Conservation (phyloP, 805 yeast genomes). For the Debaryomyces castellii region DNA sequence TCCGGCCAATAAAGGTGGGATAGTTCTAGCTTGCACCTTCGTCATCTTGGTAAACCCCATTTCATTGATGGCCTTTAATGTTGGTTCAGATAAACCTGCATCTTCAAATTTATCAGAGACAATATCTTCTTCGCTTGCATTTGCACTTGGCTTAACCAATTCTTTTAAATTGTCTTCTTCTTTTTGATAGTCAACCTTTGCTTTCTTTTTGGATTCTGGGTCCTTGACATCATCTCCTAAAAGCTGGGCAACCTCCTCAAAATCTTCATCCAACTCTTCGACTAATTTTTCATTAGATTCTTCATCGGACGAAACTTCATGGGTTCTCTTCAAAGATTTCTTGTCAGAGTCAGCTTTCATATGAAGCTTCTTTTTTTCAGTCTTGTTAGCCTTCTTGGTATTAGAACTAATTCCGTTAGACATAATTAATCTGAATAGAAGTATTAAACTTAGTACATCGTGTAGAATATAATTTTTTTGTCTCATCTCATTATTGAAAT, state of each 20-base stretch:
- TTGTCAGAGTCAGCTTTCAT: neutral
- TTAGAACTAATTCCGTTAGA: constrained; percentile 3
- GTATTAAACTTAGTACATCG: neutral
- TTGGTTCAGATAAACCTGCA: constrained; percentile 72
- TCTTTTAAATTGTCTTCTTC: constrained; percentile 21
- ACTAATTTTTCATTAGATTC: constrained; percentile 45
- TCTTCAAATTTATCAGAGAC: constrained; percentile 35
- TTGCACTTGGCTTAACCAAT: constrained; percentile 31
- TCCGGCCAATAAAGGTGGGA: constrained; percentile 95
- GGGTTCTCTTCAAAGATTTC: constrained; percentile 19
- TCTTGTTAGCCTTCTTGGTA: neutral
- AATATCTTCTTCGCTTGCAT: constrained; percentile 25
- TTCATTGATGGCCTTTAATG: constrained; percentile 72
- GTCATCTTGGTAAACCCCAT: constrained; percentile 96
- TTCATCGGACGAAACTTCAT: constrained; percentile 26
- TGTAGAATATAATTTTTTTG: constrained; percentile 1
- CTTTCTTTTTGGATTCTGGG: constrained; percentile 34
- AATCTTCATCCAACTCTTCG: constrained; percentile 56
- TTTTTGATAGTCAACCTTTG: constrained; percentile 15
- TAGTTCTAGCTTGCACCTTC: constrained; percentile 90
- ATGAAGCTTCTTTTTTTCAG: neutral
- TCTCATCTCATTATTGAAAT: constrained; percentile 7
- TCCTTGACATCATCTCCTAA: constrained; percentile 45
- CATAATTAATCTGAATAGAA: neutral
- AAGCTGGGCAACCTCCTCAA: constrained; percentile 55